Evolutionary conservation across 1,139 yeast species (phyloP), one percentile per base, ranked within the genome.

Genomic region (Candida sp.): DNA sequence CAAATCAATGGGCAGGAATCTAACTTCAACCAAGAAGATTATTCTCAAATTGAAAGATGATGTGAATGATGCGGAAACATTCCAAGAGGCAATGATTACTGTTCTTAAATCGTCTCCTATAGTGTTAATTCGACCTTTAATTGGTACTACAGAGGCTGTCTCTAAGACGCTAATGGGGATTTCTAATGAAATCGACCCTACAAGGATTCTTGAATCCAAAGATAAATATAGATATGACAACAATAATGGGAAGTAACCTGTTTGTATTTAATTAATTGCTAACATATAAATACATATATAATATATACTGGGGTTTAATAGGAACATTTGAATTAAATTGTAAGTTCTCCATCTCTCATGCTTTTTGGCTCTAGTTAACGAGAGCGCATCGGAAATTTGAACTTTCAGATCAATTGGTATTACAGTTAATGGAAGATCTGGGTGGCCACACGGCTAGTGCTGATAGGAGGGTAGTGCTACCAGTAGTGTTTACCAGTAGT

Each of bases 61-160:
- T 37, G 75, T 86, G 9, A 74, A 79, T 33, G 82, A 77, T 8
- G 75, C 81, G 36, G 85, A 81, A 1, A 81, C 79, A 44, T 79
- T 88, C 2, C 85, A 79, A 48, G 86, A 81, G 5, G 87, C 90
- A 1, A 76, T 86, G 1, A 68, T 70, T 21, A 81, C 87, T 0
- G 72, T 89, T n/a, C 82, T 87, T 25, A 79, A 78, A 51, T 88
- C 86, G 1, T 81, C 96, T 1, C 97, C 97, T 0, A 79, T 88
- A 21, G 83, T 90, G 6, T 63, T 91, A 15, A 75, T 91, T 2
- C 66, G 97, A 39, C 97, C 98, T 1, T 76, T 89, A 55, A 90
- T 91, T 51, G 98, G 97, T 1, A 90, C 96, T 0, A 87, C 97
- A 0, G 97, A 90, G 58, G 96, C 96, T 0, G 73, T 91, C 3